Evolutionary conservation across 2,329 filamentous ascomycete species (phyloP).

Genomic region (Ophiostoma quercus): DNA sequence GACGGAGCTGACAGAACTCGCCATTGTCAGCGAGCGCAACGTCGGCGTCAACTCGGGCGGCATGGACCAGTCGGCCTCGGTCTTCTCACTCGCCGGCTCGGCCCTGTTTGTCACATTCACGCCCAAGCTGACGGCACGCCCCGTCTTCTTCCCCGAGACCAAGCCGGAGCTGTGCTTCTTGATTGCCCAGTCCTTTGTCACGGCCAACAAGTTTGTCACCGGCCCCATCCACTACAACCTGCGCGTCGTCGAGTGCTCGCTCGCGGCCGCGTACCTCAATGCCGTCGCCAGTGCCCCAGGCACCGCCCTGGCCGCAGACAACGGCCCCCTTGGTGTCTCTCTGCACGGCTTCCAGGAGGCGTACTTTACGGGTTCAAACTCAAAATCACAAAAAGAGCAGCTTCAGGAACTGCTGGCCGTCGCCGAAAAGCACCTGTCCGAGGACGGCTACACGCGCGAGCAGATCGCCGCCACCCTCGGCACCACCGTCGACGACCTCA

Average conservation of each 20-base stretch:
- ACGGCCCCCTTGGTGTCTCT: conserved; percentile 74
- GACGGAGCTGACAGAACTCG: conserved; percentile 84
- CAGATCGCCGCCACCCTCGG: conserved; percentile 69
- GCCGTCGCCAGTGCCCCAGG: conserved; percentile 52
- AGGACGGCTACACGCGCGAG: conserved; percentile 81
- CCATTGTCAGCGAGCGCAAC: conserved; percentile 87
- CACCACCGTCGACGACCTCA: conserved; percentile 64
- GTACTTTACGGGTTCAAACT: conserved; percentile 51
- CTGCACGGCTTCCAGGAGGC: conserved; percentile 82
- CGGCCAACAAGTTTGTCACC: conserved; percentile 89
- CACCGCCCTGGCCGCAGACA: conserved; percentile 65
- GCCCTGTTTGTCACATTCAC: conserved; percentile 88
- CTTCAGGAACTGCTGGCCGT: conserved; percentile 67
- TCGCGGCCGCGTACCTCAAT: conserved; percentile 69
- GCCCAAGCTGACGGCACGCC: conserved; percentile 67
- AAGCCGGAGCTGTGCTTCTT: conserved; percentile 79
- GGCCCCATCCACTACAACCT: conserved; percentile 95
- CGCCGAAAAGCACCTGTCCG: conserved; percentile 63
- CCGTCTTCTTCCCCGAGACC: conserved; percentile 73
- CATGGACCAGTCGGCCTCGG: conserved; percentile 96
- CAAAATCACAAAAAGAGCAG: conserved; percentile 50
- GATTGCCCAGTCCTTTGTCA: conserved; percentile 90
- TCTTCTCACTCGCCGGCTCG: conserved; percentile 80
- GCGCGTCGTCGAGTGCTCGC: conserved; percentile 87
- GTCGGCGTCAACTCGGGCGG: conserved; percentile 96